A percentile compares a stretch with the other conserved stretches of the same genome.
phyloP scores from a whole-genome alignment of 129 eudicot genomes.

The Scalesia atractyloides region DNA sequence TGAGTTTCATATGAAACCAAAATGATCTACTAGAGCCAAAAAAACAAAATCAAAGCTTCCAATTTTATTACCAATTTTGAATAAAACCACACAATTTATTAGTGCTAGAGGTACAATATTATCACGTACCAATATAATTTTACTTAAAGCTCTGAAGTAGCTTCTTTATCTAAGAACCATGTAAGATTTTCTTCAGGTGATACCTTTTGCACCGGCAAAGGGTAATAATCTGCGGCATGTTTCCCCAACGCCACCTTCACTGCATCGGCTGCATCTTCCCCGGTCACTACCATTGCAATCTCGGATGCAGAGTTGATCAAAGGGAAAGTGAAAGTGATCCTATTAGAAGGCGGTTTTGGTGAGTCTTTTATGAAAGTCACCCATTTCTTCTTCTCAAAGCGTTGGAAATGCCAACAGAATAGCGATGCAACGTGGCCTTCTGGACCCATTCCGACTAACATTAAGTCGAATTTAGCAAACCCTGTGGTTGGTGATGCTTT shows the following conservation, averaged over 20 bases:
- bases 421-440: slow-evolving; percentile 78
- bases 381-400: slow-evolving; percentile 59
- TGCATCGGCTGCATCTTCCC: slow-evolving; percentile 51
- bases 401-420: slow-evolving; percentile 50
- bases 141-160: slow-evolving; percentile 34
- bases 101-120: background rate
- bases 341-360: slow-evolving; percentile 65
- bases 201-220: slow-evolving; percentile 51
- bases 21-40: too few relatives aligned
- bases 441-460: slow-evolving; percentile 80
- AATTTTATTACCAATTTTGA: background rate
- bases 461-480: slow-evolving; percentile 63
- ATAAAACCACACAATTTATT: background rate
- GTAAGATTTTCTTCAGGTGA: slow-evolving; percentile 47
- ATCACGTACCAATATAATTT: background rate
- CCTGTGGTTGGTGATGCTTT: slow-evolving; percentile 37
- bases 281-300: slow-evolving; percentile 67
- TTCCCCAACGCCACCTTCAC: slow-evolving; percentile 47
- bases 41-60: background rate
- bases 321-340: slow-evolving; percentile 84
- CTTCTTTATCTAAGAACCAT: slow-evolving; percentile 65
- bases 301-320: slow-evolving; percentile 64
- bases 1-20: background rate
- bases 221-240: slow-evolving; percentile 24
- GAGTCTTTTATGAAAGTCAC: slow-evolving; percentile 75